phyloP scores from a whole-genome alignment of 352 stramenopile genomes.

The Globisporangium cylindrosporum region DNA sequence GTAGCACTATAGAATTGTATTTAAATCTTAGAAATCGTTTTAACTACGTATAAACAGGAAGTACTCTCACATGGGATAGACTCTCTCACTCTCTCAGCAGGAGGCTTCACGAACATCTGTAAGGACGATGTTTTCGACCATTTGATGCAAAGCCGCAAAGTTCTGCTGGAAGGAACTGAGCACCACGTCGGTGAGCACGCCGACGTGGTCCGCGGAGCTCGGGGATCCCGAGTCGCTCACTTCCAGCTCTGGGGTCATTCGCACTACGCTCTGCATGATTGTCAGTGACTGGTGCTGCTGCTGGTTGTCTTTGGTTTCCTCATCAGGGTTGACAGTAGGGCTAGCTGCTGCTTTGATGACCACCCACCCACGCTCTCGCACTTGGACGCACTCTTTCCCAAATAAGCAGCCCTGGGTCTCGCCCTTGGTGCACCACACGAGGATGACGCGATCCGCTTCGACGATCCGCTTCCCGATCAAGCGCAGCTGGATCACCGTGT shows the following conservation, averaged over 20 bases:
- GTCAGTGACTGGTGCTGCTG: background rate
- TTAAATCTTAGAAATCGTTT: too few species aligned
- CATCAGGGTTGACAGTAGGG: background rate
- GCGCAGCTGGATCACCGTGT: background rate
- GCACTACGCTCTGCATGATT: conserved; percentile 8
- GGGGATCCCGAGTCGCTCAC: background rate
- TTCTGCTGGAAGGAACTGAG: conserved; percentile 11
- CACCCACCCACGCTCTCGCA: conserved; percentile 7
- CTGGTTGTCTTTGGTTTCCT: background rate
- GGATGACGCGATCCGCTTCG: conserved; percentile 7
- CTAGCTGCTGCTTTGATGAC: background rate
- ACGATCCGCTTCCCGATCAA: conserved; percentile 8
- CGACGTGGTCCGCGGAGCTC: background rate
- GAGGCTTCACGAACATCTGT: background rate
- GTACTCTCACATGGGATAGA: too few species aligned
- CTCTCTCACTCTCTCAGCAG: background rate
- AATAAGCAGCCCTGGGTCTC: conserved; percentile 1
- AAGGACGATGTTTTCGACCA: conserved; percentile 10
- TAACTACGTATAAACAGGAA: too few species aligned
- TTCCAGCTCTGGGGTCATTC: conserved; percentile 7
- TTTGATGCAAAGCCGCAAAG: conserved; percentile 8
- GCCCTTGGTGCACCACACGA: conserved; percentile 5
- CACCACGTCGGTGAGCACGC: conserved; percentile 7
- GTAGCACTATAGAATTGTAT: too few species aligned
- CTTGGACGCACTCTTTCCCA: conserved; percentile 1